Evolutionary conservation across 1,284 basidiomycete genomes (phyloP).

Genomic region (Irpex sp.): DNA sequence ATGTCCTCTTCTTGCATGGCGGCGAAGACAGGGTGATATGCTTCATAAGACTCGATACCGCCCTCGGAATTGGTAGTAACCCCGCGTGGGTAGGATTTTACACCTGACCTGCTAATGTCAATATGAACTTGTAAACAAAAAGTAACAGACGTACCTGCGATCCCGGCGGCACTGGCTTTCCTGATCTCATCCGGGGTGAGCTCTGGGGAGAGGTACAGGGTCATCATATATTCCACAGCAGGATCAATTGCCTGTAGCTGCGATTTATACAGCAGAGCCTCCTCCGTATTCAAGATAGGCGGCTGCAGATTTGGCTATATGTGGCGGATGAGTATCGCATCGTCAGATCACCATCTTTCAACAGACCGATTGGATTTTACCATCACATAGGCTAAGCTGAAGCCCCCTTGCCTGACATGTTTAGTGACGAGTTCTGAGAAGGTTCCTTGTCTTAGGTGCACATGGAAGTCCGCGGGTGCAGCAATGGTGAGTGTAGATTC

Average conservation of each 20-base stretch:
- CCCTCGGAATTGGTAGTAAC: slow-evolving; percentile 98
- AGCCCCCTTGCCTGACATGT: slow-evolving; percentile 87
- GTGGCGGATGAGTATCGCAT: slow-evolving; percentile 10
- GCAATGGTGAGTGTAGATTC: slow-evolving; percentile 42
- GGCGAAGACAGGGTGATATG: slow-evolving; percentile 92
- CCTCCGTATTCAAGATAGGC: slow-evolving; percentile 82
- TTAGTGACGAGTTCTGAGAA: slow-evolving; percentile 84
- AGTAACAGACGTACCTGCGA: slow-evolving; percentile 49
- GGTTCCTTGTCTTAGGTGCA: slow-evolving; percentile 89
- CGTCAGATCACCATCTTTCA: not conserved
- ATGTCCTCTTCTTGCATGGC: slow-evolving; percentile 92
- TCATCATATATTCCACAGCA: slow-evolving; percentile 87
- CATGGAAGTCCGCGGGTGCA: slow-evolving; percentile 92
- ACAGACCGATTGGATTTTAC: slow-evolving; percentile 31
- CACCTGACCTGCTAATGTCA: slow-evolving; percentile 49
- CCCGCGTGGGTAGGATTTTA: slow-evolving; percentile 96
- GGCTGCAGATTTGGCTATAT: slow-evolving; percentile 89
- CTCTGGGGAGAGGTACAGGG: slow-evolving; percentile 88
- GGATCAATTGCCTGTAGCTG: slow-evolving; percentile 76
- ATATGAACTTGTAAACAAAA: slow-evolving; percentile 3
- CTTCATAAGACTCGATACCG: slow-evolving; percentile 94
- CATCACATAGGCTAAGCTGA: slow-evolving; percentile 95
- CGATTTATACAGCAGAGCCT: slow-evolving; percentile 78
- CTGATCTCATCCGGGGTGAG: slow-evolving; percentile 89
- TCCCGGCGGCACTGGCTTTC: slow-evolving; percentile 82